A percentile compares a stretch with the other conserved stretches of the same genome.
These are phyloP conservation scores for Pneumocystis murina DNA, from an alignment of 1,139 yeast species.

Conservation along the genomic window DNA sequence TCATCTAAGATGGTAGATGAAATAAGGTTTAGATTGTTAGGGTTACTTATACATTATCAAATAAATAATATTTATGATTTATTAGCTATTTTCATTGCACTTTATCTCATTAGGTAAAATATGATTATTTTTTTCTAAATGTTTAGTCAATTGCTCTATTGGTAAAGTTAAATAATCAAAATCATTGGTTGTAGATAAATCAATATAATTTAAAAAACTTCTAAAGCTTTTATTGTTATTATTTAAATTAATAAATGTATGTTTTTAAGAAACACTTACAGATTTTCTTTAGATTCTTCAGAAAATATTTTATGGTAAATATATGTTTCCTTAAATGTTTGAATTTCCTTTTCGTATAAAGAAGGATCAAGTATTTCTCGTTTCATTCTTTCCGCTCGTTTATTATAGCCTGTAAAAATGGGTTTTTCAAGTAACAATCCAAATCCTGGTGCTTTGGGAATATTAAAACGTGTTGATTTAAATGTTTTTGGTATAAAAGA, in stretches of 20 bases:
- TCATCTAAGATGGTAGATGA: not conserved
- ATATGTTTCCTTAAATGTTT: constrained; percentile 69
- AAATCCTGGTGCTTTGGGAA: constrained; percentile 95
- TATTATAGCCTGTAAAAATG: constrained; percentile 74
- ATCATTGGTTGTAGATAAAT: not conserved
- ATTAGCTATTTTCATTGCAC: not conserved
- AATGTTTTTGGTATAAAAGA: constrained; percentile 68
- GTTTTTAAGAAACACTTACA: constrained; percentile 18
- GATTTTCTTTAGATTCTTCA: constrained; percentile 72
- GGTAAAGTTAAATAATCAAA: not conserved
- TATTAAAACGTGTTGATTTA: constrained; percentile 56
- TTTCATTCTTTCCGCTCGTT: constrained; percentile 19
- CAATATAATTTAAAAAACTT: not conserved
- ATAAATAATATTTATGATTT: not conserved
- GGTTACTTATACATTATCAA: not conserved
- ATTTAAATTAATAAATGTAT: not conserved
- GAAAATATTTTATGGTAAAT: constrained; percentile 84
- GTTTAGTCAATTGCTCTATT: not conserved
- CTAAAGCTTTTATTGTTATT: not conserved
- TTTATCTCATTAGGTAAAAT: not conserved
- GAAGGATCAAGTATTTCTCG: constrained; percentile 40
- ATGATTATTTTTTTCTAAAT: not conserved
- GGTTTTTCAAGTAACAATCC: constrained; percentile 86
- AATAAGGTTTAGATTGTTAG: not conserved
- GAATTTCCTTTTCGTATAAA: constrained; percentile 56